These are phyloP conservation scores for Pleurotus eryngii DNA, from an alignment of 768 basidiomycete genomes.

Conservation along the genomic window DNA sequence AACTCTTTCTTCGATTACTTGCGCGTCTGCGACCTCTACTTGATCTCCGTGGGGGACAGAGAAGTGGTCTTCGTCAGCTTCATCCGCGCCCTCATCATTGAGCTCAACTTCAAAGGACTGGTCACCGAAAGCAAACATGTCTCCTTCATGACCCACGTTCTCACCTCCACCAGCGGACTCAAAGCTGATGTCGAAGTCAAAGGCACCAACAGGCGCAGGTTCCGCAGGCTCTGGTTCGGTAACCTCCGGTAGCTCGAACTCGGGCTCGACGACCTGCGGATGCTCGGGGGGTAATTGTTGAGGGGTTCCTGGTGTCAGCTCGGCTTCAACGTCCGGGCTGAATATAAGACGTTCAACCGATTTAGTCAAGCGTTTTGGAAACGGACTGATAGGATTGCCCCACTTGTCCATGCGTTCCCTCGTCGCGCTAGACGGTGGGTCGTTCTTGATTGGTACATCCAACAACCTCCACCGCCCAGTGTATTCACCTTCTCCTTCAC, in stretches of 20 bases:
- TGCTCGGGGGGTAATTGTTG: not conserved
- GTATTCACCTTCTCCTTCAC: conserved; percentile 56
- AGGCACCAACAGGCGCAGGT: not conserved
- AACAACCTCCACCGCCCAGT: conserved; percentile 62
- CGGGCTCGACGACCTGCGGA: not conserved
- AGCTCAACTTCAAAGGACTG: not conserved
- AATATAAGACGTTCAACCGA: conserved; percentile 13
- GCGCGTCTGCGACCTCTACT: not conserved
- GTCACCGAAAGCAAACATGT: not conserved
- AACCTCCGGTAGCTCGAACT: not conserved
- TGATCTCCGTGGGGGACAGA: not conserved
- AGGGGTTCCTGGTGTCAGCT: not conserved
- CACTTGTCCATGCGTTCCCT: conserved; percentile 49
- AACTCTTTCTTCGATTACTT: not conserved
- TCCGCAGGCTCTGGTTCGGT: not conserved
- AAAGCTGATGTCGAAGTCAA: conserved; percentile 6
- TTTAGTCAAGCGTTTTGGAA: conserved; percentile 34
- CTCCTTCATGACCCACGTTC: not conserved
- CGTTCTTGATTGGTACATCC: conserved; percentile 57
- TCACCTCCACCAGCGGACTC: not conserved
- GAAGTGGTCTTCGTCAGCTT: not conserved
- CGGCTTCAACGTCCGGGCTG: not conserved
- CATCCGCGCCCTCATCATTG: not conserved
- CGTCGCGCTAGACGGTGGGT: conserved; percentile 60
- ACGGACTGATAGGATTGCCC: conserved; percentile 72